These are phyloP conservation scores for Olyra latifolia DNA, from an alignment of 176 grass and related monocot genomes.

Conservation along the genomic window DNA sequence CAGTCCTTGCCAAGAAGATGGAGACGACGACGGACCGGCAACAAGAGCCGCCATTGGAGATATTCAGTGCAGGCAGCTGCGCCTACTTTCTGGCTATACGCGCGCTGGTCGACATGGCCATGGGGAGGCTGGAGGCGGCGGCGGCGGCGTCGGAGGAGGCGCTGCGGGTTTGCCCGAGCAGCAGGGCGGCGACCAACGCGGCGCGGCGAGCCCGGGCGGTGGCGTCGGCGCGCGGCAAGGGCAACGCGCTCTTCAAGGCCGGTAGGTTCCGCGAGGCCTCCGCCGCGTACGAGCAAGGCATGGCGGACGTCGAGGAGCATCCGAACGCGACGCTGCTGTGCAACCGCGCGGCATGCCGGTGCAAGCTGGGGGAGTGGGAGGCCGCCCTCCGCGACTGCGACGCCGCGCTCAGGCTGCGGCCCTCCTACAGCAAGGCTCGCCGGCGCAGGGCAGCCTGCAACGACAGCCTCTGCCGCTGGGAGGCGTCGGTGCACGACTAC, in stretches of 20 bases:
- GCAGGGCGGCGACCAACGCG: not conserved
- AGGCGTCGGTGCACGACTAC: constrained; percentile 1
- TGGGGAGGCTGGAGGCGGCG: not conserved
- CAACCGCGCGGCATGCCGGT: constrained; percentile 11
- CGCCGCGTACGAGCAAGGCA: not conserved
- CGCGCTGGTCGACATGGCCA: not conserved
- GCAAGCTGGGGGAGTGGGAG: not conserved
- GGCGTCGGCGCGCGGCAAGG: not conserved
- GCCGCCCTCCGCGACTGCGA: not conserved
- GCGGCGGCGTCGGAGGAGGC: not conserved
- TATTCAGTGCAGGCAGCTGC: not conserved
- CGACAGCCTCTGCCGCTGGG: not conserved
- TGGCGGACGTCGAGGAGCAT: not conserved
- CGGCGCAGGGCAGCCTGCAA: constrained; percentile 5
- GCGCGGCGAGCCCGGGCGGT: not conserved
- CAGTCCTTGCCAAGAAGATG: not conserved
- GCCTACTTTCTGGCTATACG: not conserved
- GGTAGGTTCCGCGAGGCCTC: not conserved
- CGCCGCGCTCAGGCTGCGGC: not conserved
- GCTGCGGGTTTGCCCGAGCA: not conserved
- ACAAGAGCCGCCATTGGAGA: not conserved
- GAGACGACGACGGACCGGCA: too few relatives aligned
- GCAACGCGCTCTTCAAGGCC: constrained; percentile 8
- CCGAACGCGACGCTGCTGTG: constrained; percentile 21
- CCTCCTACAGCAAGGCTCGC: constrained; percentile 8